These are phyloP conservation scores for Arabidopsis hybrid DNA, from an alignment of 441 rosid genomes.

Conservation along the genomic window DNA sequence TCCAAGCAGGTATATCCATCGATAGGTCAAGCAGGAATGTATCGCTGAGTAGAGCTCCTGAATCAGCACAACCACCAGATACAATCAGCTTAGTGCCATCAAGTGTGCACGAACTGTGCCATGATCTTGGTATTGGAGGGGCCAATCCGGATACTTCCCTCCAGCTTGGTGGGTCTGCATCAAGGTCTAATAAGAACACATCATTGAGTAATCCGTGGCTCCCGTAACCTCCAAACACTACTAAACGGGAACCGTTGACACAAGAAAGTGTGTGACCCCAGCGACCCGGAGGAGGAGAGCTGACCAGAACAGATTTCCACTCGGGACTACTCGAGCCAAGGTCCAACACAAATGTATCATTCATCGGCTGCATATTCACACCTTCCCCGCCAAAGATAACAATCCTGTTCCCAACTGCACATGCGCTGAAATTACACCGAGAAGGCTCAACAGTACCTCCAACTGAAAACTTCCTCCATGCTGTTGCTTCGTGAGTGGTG, in stretches of 20 bases:
- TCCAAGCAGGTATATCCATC: constrained; percentile 92
- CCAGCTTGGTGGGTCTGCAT: constrained; percentile 93
- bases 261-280: constrained; percentile 99
- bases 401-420: constrained; percentile 94
- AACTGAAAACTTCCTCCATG: constrained; percentile 94
- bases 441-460: constrained; percentile 97
- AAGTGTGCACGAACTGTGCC: constrained; percentile 99
- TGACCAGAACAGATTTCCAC: constrained; percentile 90
- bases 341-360: constrained; percentile 93
- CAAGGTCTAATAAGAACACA: constrained; percentile 90
- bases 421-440: constrained; percentile 92
- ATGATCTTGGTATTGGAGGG: constrained; percentile 94
- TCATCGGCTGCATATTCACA: constrained; percentile 97
- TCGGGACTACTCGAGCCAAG: constrained; percentile 81
- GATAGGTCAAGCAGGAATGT: constrained; percentile 91
- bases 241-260: constrained; percentile 87
- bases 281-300: constrained; percentile 98
- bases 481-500: constrained; percentile 91
- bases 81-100: constrained; percentile 95
- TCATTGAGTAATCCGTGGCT: constrained; percentile 90
- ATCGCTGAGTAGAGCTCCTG: constrained; percentile 91
- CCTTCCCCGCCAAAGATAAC: constrained; percentile 98
- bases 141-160: constrained; percentile 92
- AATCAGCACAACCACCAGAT: constrained; percentile 98
- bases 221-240: constrained; percentile 97